These are phyloP conservation scores for Dendrobium chrysotoxum DNA, from an alignment of 106 monocot genomes.

Conservation along the genomic window DNA sequence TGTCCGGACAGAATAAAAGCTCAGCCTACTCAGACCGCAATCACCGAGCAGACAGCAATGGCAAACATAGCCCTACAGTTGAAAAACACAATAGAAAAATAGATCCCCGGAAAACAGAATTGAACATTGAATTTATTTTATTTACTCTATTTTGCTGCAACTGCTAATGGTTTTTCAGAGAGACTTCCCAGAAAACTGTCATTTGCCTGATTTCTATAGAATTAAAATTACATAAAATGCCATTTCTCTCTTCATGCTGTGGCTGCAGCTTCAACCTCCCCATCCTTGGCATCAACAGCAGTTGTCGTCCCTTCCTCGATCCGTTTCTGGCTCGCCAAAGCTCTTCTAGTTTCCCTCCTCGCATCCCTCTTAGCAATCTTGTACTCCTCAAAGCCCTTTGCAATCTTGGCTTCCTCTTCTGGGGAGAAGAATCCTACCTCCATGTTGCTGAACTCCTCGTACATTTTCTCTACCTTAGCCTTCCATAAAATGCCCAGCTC, in stretches of 20 bases:
- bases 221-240: too few species aligned
- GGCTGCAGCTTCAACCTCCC: not conserved
- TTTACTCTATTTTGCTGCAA: too few species aligned
- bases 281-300: slow-evolving; percentile 8
- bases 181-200: too few species aligned
- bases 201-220: too few species aligned
- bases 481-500: slow-evolving; percentile 90
- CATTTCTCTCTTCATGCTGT: not conserved
- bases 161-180: too few species aligned
- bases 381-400: slow-evolving; percentile 46
- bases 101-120: too few species aligned
- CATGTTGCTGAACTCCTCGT: slow-evolving; percentile 54
- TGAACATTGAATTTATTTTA: too few species aligned
- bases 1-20: too few species aligned
- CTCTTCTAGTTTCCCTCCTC: slow-evolving; percentile 26
- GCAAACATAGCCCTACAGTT: too few species aligned
- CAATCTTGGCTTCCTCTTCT: slow-evolving; percentile 62
- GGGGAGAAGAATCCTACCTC: slow-evolving; percentile 64
- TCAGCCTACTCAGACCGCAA: too few species aligned
- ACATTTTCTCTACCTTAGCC: slow-evolving; percentile 75
- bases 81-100: too few species aligned
- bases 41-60: too few species aligned
- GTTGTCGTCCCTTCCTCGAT: not conserved
- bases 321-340: slow-evolving; percentile 20
- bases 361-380: slow-evolving; percentile 33